Percentiles rank a stretch among this genome's conserved stretches.
phyloP scores from a whole-genome alignment of 192 early-diverging fungal genomes.

The Backusella sp. region DNA sequence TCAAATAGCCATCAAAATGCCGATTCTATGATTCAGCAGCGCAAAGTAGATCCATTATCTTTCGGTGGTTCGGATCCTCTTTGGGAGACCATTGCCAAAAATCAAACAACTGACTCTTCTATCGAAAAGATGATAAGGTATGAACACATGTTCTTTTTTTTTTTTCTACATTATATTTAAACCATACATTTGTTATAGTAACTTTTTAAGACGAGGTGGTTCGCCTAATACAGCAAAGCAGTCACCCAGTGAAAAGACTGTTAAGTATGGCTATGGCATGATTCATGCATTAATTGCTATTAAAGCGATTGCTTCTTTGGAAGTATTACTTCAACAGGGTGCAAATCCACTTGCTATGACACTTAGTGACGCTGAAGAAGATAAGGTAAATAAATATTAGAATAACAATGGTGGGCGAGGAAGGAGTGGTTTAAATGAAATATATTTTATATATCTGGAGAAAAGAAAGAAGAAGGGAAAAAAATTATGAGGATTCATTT shows the following conservation, averaged over 20 bases:
- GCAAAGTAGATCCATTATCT: constrained; percentile 23
- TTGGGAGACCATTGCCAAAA: constrained; percentile 37
- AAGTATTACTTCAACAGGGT: constrained; percentile 30
- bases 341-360: constrained; percentile 39
- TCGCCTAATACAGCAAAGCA: constrained; percentile 42
- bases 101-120: constrained; percentile 27
- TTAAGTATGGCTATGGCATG: constrained; percentile 38
- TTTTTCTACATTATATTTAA: neutral
- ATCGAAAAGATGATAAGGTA: constrained; percentile 40
- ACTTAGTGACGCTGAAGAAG: constrained; percentile 28
- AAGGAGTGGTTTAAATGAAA: neutral
- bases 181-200: constrained; percentile 17
- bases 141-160: neutral
- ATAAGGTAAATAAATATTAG: constrained; percentile 14
- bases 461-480: neutral
- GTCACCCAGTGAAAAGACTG: constrained; percentile 1
- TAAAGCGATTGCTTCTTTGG: constrained; percentile 20
- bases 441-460: neutral
- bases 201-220: constrained; percentile 36
- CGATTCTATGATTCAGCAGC: constrained; percentile 24
- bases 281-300: constrained; percentile 33
- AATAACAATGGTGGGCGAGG: neutral
- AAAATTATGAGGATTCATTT: no score
- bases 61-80: constrained; percentile 37
- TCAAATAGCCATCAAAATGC: neutral